Evolutionary conservation across 345 rosid genomes (phyloP).

Genomic region (Garcia nutans): DNA sequence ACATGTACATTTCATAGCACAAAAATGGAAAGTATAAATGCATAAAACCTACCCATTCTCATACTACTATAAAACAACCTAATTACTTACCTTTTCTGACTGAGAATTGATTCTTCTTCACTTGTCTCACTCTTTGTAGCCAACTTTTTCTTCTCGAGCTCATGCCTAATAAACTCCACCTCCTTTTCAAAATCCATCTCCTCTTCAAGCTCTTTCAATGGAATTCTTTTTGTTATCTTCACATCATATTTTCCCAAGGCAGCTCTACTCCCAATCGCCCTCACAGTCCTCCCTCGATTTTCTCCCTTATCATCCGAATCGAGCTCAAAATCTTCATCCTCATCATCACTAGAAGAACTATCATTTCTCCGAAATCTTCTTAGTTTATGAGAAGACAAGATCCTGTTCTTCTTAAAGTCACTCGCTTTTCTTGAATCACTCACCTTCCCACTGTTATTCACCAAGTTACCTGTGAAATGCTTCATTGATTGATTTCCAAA

Average conservation of each 20-base stretch:
- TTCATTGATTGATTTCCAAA: slow-evolving; percentile 24
- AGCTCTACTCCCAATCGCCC: slow-evolving; percentile 63
- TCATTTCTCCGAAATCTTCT: slow-evolving; percentile 49
- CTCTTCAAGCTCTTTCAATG: slow-evolving; percentile 49
- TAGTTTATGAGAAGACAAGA: slow-evolving; percentile 13
- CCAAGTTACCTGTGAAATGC: slow-evolving; percentile 21
- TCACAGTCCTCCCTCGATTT: slow-evolving; percentile 47
- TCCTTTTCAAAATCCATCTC: slow-evolving; percentile 53
- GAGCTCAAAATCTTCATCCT: slow-evolving; percentile 13
- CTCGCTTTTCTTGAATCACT: neutral
- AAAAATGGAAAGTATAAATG: neutral
- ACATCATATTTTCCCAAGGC: slow-evolving; percentile 70
- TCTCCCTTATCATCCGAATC: slow-evolving; percentile 33
- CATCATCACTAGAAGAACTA: slow-evolving; percentile 61
- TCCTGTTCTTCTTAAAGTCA: slow-evolving; percentile 8
- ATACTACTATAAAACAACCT: too few relatives aligned
- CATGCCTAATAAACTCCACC: slow-evolving; percentile 56
- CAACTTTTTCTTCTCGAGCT: slow-evolving; percentile 47
- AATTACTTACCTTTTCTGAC: slow-evolving; percentile 50
- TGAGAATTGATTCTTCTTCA: slow-evolving; percentile 52
- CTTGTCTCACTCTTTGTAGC: slow-evolving; percentile 24
- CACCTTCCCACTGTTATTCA: slow-evolving; percentile 3
- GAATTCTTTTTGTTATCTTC: slow-evolving; percentile 65
- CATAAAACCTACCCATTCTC: neutral
- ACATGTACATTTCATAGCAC: neutral